Base-by-base conservation (phyloP, 768 basidiomycete species). In the Mycena kentingensis region DNA sequence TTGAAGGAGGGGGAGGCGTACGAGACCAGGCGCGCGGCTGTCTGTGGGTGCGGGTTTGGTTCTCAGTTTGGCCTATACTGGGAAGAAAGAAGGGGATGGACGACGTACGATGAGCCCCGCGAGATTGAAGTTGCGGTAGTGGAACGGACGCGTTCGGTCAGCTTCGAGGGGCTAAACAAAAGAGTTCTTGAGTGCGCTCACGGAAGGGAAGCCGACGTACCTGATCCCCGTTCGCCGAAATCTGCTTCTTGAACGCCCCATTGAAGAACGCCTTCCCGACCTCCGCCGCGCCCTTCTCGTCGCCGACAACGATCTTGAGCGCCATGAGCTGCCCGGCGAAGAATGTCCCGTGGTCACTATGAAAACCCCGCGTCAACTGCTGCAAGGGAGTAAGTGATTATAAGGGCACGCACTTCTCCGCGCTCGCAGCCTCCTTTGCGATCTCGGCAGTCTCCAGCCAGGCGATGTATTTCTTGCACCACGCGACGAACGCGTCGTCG, bases 111-210 rank as follows among this genome's bases (percentile, higher is more conserved):
- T 80, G 79, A 87, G 82, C 10, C 82, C 85, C 0, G 82, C 81
- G 12, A 87, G 70, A 57, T 88, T 87, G 68, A 84, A 88, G 1
- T 78, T 75, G 7, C 82, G 77, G 61, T 88, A 87, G 62, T 88
- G 85, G 65, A 80, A 87, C 12, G 85, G 83, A 6, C 78, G 71
- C 2, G 83, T 84, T 22, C 85, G 79, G 1, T 65, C 71, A 13
- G 81, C 75, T 67, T 87, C 85, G 6, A 81, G 65, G 8, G 85
- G 85, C 81, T 84, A n/a, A 4, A 47, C 36, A 28, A 8, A 19
- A 8, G 2, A 19, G 39, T 19, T 15, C 18, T n/a, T 2, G 41
- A 32, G 4, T 27, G 16, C 28, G 11, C 28, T 41, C 6, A 52
- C n/a, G n/a, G n/a, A n/a, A n/a, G n/a, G n/a, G n/a, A 11, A 22